These are phyloP conservation scores for Agrocybe chaxingu DNA, from an alignment of 768 basidiomycete species.

Conservation along the genomic window DNA sequence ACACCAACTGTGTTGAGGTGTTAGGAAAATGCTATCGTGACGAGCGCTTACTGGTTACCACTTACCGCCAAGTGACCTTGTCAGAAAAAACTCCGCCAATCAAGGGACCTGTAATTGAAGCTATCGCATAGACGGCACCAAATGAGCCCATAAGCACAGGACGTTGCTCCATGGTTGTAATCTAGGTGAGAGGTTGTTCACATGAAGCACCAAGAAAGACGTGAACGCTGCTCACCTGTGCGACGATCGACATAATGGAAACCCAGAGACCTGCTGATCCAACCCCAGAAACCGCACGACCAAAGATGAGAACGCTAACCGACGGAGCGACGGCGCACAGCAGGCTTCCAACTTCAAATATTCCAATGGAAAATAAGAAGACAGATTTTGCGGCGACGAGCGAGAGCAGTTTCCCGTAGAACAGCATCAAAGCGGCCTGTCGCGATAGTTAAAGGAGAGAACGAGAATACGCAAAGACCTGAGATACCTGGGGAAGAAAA, in stretches of 20 bases:
- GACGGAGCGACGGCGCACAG: conserved; percentile 34
- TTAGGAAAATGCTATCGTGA: not conserved
- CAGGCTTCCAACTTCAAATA: conserved; percentile 20
- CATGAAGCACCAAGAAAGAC: not conserved
- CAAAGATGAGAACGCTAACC: conserved; percentile 18
- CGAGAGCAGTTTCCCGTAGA: conserved; percentile 12
- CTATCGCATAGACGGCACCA: conserved; percentile 31
- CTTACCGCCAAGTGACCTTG: conserved; percentile 13
- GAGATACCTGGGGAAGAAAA: conserved; percentile 4
- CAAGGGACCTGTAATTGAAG: conserved; percentile 29
- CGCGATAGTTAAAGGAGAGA: not conserved
- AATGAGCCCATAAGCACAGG: conserved; percentile 19
- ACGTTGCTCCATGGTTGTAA: conserved; percentile 13
- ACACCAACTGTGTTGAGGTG: conserved; percentile 1
- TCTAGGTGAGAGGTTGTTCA: conserved; percentile 1
- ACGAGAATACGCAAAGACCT: not conserved
- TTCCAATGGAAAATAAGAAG: conserved; percentile 12
- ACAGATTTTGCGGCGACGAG: conserved; percentile 15
- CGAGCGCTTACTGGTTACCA: not conserved
- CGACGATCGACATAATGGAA: conserved; percentile 17
- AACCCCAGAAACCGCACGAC: conserved; percentile 19
- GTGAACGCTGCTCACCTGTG: conserved; percentile 3
- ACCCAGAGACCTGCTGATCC: conserved; percentile 18
- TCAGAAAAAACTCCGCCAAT: conserved; percentile 32
- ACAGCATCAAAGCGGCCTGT: conserved; percentile 10